Conservation (phyloP, 2,329 filamentous ascomycete genomes). For the Aschersonia sp. region DNA sequence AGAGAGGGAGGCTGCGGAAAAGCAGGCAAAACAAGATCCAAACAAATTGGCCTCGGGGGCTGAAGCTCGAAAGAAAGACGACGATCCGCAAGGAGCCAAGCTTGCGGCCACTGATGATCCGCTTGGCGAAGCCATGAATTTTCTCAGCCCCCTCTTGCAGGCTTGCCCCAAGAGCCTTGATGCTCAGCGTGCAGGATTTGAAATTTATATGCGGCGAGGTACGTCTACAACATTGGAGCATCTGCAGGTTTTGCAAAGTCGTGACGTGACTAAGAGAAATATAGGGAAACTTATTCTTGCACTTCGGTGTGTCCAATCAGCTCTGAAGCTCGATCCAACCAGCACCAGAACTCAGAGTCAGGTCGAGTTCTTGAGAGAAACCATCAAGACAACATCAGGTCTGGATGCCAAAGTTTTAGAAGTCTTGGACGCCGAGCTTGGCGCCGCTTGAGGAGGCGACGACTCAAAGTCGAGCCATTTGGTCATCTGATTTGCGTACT, state of each 20-base stretch:
- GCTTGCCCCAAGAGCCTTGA: constrained; percentile 69
- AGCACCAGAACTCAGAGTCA: constrained; percentile 67
- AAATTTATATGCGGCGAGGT: constrained; percentile 78
- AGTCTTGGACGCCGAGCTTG: constrained; percentile 56
- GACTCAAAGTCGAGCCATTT: neutral
- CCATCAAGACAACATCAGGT: constrained; percentile 39
- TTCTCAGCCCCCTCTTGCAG: constrained; percentile 67
- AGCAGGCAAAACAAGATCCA: constrained; percentile 65
- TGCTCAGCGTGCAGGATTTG: constrained; percentile 74
- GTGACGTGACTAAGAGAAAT: neutral
- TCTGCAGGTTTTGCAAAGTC: neutral
- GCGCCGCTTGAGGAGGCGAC: constrained; percentile 16
- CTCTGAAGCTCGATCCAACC: constrained; percentile 51
- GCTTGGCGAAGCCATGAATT: constrained; percentile 76
- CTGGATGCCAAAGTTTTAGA: constrained; percentile 51
- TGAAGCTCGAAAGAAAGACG: constrained; percentile 73
- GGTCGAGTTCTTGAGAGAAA: constrained; percentile 51
- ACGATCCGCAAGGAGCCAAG: constrained; percentile 72
- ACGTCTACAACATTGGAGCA: constrained; percentile 22
- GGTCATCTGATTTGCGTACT: no score
- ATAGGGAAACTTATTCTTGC: constrained; percentile 65
- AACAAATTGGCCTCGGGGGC: constrained; percentile 58
- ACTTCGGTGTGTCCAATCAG: constrained; percentile 68
- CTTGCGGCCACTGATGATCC: constrained; percentile 72
- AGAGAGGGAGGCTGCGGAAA: constrained; percentile 68